Evolutionary conservation across 768 basidiomycete species (phyloP), one percentile per base, ranked within the genome.

Genomic region (Lactifluus pinguis): DNA sequence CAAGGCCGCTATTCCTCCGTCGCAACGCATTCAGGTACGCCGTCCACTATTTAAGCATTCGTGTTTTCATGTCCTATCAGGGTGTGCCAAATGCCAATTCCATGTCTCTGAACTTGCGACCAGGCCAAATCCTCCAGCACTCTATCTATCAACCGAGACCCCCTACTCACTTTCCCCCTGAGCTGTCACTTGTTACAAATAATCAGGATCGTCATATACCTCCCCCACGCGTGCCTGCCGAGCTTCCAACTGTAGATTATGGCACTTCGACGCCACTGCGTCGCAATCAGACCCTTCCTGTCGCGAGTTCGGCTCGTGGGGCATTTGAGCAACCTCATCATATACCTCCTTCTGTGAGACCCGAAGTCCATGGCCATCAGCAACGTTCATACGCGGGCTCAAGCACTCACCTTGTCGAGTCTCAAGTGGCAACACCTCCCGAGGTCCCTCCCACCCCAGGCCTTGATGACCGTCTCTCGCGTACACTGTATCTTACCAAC

Each of bases 111-210:
- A 67, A 68, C 7, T 63, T 73, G 45, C 60, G 66, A 44, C 72
- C 72, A 6, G 72, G 72, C 4, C 70, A 73, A 64, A 68, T 73
- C 38, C 71, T 73, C 51, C 66, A 67, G 32, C 60, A 53, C 15
- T 63, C 69, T 15, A 63, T 57, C 48, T 56, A 59, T 57, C 63
- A 63, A 49, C 60, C 63, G 48, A 45, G 30, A 4, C 62, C 50
- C 13, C 47, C 65, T 0, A 25, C 59, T 38, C 63, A 44, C 14
- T 53, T 61, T 32, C 65, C 67, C 36, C 19, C 29, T 7, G 60
- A 63, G 17, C 59, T 53, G 29, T 49, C 59, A 10, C 55, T 19
- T 15, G 53, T 52, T 13, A 52, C 63, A 39, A 60, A 58, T 47
- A 59, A 51, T 29, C 19, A 29, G 13, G 59, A 55, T 41, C 63